phyloP scores from a whole-genome alignment of 352 stramenopile species.

The Globisporangium yorkense region DNA sequence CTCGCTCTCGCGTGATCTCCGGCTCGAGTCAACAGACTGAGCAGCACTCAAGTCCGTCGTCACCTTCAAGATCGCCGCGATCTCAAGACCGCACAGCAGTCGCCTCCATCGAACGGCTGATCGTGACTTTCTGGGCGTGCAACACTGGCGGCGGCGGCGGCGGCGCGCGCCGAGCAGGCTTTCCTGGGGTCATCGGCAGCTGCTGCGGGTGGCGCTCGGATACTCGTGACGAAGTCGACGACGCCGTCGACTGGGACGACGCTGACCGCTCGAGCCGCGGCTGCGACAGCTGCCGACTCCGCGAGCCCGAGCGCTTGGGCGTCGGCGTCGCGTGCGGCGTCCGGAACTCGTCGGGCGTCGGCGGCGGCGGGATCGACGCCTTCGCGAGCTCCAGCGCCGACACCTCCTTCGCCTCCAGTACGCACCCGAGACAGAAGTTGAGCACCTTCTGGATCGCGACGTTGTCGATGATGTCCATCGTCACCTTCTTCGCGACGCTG shows the following conservation, averaged over 20 bases:
- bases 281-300: background rate
- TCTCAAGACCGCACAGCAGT: background rate
- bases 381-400: conserved; percentile 39
- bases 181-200: background rate
- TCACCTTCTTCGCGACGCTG: conserved; percentile 49
- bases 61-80: too few species aligned
- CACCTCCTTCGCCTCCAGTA: conserved; percentile 39
- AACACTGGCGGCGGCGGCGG: background rate
- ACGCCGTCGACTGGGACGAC: background rate
- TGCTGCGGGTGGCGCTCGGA: conserved; percentile 1
- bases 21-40: background rate
- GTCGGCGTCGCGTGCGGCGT: background rate
- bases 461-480: conserved; percentile 35
- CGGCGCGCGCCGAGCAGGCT: background rate
- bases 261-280: background rate
- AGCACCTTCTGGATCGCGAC: conserved; percentile 27
- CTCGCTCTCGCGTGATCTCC: background rate
- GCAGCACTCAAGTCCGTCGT: too few species aligned
- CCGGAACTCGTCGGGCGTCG: background rate
- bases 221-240: background rate
- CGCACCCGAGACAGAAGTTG: conserved; percentile 41
- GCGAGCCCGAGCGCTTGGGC: background rate
- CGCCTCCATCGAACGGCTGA: background rate
- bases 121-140: background rate
- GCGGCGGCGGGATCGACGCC: conserved; percentile 1